Evolutionary conservation across 495 filamentous ascomycete genomes (phyloP).

Genomic region (Penicillium cosmopolitanum): DNA sequence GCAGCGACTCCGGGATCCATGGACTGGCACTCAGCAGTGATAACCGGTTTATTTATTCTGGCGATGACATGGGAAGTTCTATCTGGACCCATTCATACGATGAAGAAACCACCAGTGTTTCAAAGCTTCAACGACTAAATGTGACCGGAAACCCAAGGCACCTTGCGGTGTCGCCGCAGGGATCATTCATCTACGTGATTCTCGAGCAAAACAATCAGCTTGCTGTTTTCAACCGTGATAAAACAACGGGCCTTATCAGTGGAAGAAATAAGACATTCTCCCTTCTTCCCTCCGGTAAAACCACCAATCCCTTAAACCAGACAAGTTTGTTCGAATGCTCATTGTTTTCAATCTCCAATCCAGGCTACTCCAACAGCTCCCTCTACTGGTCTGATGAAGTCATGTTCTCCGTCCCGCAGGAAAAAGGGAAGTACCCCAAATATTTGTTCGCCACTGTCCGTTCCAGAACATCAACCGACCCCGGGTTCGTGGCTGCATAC

Average conservation of each 20-base stretch:
- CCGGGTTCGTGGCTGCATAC: constrained; percentile 1
- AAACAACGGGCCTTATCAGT: background rate
- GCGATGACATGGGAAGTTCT: background rate
- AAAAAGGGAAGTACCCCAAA: background rate
- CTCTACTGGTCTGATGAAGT: constrained; percentile 5
- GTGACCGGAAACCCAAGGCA: background rate
- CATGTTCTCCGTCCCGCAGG: background rate
- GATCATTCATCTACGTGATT: background rate
- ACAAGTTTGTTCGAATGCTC: background rate
- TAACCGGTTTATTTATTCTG: background rate
- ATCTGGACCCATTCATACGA: constrained; percentile 1
- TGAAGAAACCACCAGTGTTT: background rate
- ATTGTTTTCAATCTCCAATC: background rate
- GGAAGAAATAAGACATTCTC: constrained; percentile 1
- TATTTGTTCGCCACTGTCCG: constrained; percentile 3
- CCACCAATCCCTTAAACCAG: background rate
- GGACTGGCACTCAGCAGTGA: constrained; percentile 1
- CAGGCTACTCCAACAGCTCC: background rate
- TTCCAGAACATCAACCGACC: background rate
- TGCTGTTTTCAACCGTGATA: constrained; percentile 3
- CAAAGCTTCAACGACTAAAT: background rate
- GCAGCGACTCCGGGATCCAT: background rate
- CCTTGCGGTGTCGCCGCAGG: background rate
- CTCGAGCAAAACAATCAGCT: constrained; percentile 1
- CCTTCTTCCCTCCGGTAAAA: background rate